phyloP scores from a whole-genome alignment of 2,329 filamentous ascomycete genomes.

The Neoarthrinium moseri region DNA sequence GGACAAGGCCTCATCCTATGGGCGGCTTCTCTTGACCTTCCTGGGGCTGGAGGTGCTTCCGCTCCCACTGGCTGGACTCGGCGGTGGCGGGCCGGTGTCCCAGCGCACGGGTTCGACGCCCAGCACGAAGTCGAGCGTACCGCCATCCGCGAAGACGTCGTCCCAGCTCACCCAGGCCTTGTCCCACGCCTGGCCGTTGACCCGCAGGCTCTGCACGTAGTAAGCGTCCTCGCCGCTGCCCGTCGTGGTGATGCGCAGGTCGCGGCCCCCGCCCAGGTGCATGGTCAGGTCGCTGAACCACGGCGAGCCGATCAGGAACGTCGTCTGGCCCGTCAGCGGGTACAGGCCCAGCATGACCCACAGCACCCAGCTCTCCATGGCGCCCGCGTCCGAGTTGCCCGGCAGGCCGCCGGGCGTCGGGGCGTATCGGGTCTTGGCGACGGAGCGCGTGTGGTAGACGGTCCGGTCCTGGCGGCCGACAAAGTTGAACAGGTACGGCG shows the following conservation, averaged over 20 bases:
- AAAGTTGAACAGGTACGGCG: conserved; percentile 70
- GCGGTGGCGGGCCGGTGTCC: conserved; percentile 59
- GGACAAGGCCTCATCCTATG: too few relatives aligned
- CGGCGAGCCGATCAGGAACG: conserved; percentile 63
- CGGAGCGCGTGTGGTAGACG: conserved; percentile 55
- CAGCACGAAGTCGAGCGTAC: conserved; percentile 63
- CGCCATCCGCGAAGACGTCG: conserved; percentile 64
- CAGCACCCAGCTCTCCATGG: conserved; percentile 69
- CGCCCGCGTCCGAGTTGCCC: conserved; percentile 69
- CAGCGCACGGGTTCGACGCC: conserved; percentile 51
- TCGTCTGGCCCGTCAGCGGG: conserved; percentile 66
- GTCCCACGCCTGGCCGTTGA: conserved; percentile 63
- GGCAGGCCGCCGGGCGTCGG: conserved; percentile 57
- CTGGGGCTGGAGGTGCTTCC: too few relatives aligned
- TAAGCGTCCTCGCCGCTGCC: conserved; percentile 47
- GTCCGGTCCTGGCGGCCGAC: conserved; percentile 60
- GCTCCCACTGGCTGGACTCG: conserved; percentile 51
- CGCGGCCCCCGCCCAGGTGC: conserved; percentile 52
- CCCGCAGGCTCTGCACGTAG: conserved; percentile 64
- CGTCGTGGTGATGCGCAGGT: conserved; percentile 51
- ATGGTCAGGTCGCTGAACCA: conserved; percentile 63
- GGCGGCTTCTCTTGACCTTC: too few relatives aligned
- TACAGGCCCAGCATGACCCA: conserved; percentile 71
- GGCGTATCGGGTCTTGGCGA: conserved; percentile 60
- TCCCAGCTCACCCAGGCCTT: conserved; percentile 66